Evolutionary conservation across 2,329 filamentous ascomycete genomes (phyloP).

Genomic region (Acarospora socialis): DNA sequence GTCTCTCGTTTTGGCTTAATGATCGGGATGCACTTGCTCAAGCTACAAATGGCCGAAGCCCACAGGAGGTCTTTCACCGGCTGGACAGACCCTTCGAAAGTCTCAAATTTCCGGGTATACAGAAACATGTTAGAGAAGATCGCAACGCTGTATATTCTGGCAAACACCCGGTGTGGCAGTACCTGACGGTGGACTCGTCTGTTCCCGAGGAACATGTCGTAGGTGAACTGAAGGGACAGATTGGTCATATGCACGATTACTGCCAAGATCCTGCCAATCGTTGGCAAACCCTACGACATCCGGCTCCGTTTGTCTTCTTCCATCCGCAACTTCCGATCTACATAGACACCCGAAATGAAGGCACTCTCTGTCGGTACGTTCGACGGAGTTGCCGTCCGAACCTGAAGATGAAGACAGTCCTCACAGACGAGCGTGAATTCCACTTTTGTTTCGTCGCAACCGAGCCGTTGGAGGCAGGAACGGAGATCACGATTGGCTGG

Average conservation of each 20-base stretch:
- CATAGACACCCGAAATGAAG: conserved; percentile 81
- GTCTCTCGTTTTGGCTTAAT: conserved; percentile 63
- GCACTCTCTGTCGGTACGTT: conserved; percentile 75
- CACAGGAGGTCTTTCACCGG: conserved; percentile 56
- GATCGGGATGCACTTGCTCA: conserved; percentile 54
- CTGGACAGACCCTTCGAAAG: conserved; percentile 42
- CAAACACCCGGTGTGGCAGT: conserved; percentile 53
- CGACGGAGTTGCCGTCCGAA: conserved; percentile 86
- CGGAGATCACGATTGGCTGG: conserved; percentile 36
- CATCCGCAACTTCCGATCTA: conserved; percentile 79
- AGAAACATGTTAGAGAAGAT: conserved; percentile 39
- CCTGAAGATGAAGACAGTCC: conserved; percentile 70
- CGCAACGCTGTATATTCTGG: conserved; percentile 35
- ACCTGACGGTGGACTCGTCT: conserved; percentile 35
- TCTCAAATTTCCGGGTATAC: conserved; percentile 37
- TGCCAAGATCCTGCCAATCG: conserved; percentile 51
- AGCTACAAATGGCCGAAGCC: conserved; percentile 48
- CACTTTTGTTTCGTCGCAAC: conserved; percentile 89
- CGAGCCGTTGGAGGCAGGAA: conserved; percentile 50
- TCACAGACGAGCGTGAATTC: conserved; percentile 64
- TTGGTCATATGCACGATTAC: conserved; percentile 61
- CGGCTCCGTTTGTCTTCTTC: conserved; percentile 66
- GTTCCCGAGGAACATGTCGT: conserved; percentile 42
- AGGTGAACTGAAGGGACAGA: conserved; percentile 63
- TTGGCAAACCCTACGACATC: conserved; percentile 48